These are phyloP conservation scores for Solanum bulbocastanum DNA, from an alignment of 257 asterid genomes.

Conservation along the genomic window DNA sequence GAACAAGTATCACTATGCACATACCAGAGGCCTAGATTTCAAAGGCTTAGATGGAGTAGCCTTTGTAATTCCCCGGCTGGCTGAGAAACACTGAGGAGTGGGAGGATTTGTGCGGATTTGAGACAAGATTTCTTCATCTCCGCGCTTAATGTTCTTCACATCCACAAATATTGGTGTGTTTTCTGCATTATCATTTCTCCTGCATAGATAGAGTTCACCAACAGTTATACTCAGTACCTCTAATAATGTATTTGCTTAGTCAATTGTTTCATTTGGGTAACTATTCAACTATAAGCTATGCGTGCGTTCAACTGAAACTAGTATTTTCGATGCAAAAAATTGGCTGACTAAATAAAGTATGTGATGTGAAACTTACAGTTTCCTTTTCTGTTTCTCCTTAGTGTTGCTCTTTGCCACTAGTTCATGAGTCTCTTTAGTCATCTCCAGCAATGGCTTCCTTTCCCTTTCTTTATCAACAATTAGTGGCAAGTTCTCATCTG, in stretches of 20 bases:
- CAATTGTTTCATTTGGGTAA: neutral
- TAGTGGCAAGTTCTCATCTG: neutral
- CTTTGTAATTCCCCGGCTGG: conserved; percentile 21
- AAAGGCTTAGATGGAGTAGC: conserved; percentile 31
- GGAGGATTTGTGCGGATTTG: conserved; percentile 87
- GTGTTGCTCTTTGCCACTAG: conserved; percentile 23
- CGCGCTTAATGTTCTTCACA: conserved; percentile 35
- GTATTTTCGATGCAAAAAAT: neutral
- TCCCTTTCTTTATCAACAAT: conserved; percentile 37
- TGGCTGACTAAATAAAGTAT: neutral
- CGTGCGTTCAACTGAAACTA: neutral
- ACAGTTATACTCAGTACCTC: neutral
- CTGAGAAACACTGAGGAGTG: conserved; percentile 92
- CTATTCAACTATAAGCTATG: neutral
- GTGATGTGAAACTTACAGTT: conserved; percentile 30
- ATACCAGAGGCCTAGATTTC: conserved; percentile 46
- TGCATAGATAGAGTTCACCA: conserved; percentile 11
- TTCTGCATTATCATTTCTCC: conserved; percentile 64
- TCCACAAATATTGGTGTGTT: conserved; percentile 61
- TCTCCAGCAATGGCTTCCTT: conserved; percentile 60
- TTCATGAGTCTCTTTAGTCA: conserved; percentile 33
- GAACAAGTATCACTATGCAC: neutral
- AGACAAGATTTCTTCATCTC: conserved; percentile 20
- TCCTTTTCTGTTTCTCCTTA: conserved; percentile 51
- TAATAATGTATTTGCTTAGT: neutral